Percentiles rank a stretch among this genome's conserved stretches.
Evolutionary conservation across 768 basidiomycete genomes (phyloP).

Genomic region (Rhodosporidiobolus odoratus): DNA sequence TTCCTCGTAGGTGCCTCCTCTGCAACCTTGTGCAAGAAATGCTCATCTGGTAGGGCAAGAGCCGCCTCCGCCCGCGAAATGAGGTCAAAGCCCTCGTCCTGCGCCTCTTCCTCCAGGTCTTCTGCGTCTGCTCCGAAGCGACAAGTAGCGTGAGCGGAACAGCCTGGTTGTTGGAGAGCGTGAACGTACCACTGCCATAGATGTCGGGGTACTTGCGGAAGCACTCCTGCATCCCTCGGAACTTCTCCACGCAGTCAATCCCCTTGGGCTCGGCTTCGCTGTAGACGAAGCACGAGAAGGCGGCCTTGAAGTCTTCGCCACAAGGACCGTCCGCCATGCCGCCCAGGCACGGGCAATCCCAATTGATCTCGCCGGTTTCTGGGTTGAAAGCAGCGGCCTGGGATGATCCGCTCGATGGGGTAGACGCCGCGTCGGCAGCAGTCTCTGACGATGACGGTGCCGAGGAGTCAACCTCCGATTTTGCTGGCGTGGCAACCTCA

Average conservation of each 20-base stretch:
- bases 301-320: slow-evolving; percentile 83
- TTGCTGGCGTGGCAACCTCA: too few relatives aligned
- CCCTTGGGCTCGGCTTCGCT: slow-evolving; percentile 96
- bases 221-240: slow-evolving; percentile 95
- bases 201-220: slow-evolving; percentile 92
- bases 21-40: slow-evolving; percentile 25
- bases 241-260: slow-evolving; percentile 94
- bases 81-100: slow-evolving; percentile 24
- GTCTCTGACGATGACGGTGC: too few relatives aligned
- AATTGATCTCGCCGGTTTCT: slow-evolving; percentile 97
- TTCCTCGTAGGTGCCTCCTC: slow-evolving; percentile 15
- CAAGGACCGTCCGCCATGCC: slow-evolving; percentile 99
- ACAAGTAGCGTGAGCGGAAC: neutral
- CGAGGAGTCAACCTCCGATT: too few relatives aligned
- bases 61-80: slow-evolving; percentile 24
- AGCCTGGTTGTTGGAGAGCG: too few relatives aligned
- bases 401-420: neutral
- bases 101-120: slow-evolving; percentile 25
- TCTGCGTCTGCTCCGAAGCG: neutral
- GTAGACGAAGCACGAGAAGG: slow-evolving; percentile 93
- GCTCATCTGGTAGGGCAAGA: slow-evolving; percentile 22
- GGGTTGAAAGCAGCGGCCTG: slow-evolving; percentile 73
- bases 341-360: slow-evolving; percentile 98
- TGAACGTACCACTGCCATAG: slow-evolving; percentile 78
- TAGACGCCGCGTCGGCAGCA: neutral